Percentiles rank a stretch among this genome's conserved stretches.
Evolutionary conservation across 1,284 basidiomycete species (phyloP).

Genomic region (Papiliotrema terrestris): DNA sequence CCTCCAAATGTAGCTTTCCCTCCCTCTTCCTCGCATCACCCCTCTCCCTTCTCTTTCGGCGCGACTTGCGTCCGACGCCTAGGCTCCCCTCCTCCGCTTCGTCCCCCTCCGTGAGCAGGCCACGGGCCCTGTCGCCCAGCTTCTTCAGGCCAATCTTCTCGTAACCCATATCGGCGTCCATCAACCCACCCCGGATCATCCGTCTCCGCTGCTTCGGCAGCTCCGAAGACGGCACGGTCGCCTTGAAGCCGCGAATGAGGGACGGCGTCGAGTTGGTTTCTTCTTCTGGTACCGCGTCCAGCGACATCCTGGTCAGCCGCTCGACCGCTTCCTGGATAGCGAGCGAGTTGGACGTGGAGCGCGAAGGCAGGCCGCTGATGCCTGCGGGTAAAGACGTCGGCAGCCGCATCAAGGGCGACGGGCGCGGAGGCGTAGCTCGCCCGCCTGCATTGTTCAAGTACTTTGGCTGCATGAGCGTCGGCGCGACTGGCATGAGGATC

Average conservation of each 20-base stretch:
- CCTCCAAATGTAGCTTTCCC: constrained; percentile 67
- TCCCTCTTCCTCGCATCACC: constrained; percentile 65
- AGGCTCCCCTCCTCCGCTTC: constrained; percentile 22
- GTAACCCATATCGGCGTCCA: constrained; percentile 63
- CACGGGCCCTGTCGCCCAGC: constrained; percentile 70
- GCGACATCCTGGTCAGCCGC: constrained; percentile 65
- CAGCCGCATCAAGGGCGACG: constrained; percentile 56
- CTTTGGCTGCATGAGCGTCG: constrained; percentile 81
- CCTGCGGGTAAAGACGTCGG: constrained; percentile 59
- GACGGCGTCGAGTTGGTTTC: constrained; percentile 55
- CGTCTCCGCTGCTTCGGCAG: constrained; percentile 68
- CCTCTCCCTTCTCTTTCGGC: constrained; percentile 59
- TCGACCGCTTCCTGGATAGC: constrained; percentile 78
- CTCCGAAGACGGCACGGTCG: constrained; percentile 83
- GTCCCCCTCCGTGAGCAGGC: constrained; percentile 62
- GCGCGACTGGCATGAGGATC: constrained; percentile 62
- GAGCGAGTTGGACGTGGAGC: constrained; percentile 74
- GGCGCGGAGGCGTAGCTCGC: constrained; percentile 36
- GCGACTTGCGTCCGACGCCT: constrained; percentile 51
- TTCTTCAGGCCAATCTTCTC: constrained; percentile 72
- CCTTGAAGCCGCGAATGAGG: constrained; percentile 80
- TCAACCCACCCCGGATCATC: constrained; percentile 59
- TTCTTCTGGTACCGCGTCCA: constrained; percentile 50
- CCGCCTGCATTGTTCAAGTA: constrained; percentile 63
- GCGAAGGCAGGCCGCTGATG: constrained; percentile 25